phyloP scores from a whole-genome alignment of 192 early-diverging fungal genomes.

The Tieghemiomyces parasiticus region DNA sequence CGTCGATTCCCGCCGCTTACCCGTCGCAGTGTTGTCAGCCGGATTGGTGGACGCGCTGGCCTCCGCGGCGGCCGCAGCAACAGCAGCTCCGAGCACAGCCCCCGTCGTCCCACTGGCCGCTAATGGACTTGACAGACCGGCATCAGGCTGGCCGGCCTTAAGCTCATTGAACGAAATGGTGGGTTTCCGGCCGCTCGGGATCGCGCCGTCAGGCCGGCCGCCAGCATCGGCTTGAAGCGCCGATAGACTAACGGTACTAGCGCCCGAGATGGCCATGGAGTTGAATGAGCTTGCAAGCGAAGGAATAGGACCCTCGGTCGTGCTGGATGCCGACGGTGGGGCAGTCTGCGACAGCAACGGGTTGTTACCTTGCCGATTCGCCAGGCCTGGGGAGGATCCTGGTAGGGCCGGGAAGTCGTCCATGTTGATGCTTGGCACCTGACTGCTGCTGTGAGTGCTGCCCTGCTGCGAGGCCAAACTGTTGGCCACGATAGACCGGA shows the following conservation, averaged over 20 bases:
- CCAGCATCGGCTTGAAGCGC: too few relatives aligned
- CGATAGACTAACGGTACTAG: too few relatives aligned
- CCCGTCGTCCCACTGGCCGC: background rate
- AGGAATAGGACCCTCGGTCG: too few relatives aligned
- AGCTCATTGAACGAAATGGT: constrained; percentile 5
- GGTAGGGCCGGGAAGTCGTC: constrained; percentile 2
- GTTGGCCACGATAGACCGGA: background rate
- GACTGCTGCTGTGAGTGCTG: constrained; percentile 1
- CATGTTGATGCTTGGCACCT: background rate
- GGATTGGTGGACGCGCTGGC: too few relatives aligned
- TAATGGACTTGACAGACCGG: background rate
- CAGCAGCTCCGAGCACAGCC: background rate
- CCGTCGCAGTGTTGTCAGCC: too few relatives aligned
- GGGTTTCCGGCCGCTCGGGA: background rate
- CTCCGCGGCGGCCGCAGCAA: constrained; percentile 5
- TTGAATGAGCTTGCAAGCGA: too few relatives aligned
- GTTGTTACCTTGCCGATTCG: background rate
- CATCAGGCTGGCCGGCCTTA: background rate
- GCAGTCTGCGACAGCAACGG: too few relatives aligned
- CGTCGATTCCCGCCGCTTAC: too few relatives aligned
- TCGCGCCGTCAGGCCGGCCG: too few relatives aligned
- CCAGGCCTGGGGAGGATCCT: background rate
- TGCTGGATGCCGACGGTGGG: too few relatives aligned
- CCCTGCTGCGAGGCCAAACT: background rate
- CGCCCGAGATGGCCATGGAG: too few relatives aligned